Evolutionary conservation across 495 filamentous ascomycete genomes (phyloP).

Genomic region (Penicillium turbatum): DNA sequence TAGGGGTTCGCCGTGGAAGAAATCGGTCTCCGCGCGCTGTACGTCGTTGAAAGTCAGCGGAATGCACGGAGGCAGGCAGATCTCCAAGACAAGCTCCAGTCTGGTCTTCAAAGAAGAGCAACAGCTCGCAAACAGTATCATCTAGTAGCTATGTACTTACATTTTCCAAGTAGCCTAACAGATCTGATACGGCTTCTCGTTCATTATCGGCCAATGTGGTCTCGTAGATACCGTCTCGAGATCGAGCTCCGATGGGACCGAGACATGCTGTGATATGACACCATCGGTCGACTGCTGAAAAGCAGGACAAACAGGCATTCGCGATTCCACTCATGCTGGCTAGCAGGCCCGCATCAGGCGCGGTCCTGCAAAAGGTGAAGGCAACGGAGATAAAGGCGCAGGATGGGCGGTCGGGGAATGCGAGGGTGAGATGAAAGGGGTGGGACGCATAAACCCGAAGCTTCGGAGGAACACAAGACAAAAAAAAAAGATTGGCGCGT

Average conservation of each 20-base stretch:
- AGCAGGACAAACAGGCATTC: conserved; percentile 41
- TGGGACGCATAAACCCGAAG: neutral
- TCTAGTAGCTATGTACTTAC: conserved; percentile 46
- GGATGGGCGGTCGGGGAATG: neutral
- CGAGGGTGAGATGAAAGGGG: neutral
- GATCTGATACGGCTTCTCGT: conserved; percentile 92
- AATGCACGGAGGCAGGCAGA: conserved; percentile 8
- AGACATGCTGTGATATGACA: conserved; percentile 47
- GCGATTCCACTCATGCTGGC: conserved; percentile 42
- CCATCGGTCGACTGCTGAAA: conserved; percentile 44
- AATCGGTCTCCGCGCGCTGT: conserved; percentile 91
- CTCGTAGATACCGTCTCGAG: conserved; percentile 92
- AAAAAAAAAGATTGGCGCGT: neutral
- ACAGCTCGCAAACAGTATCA: neutral
- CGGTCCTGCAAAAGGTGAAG: neutral
- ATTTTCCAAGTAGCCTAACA: conserved; percentile 93
- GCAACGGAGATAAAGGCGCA: neutral
- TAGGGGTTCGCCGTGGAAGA: conserved; percentile 96
- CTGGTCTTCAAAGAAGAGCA: neutral
- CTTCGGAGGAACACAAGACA: neutral
- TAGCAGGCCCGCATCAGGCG: conserved; percentile 33
- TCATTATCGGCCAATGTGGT: conserved; percentile 93
- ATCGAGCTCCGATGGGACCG: conserved; percentile 59
- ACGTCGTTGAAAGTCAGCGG: conserved; percentile 7
- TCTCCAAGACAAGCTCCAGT: neutral